phyloP scores from a whole-genome alignment of 2,329 filamentous ascomycete genomes.

The Penicillium sclerotiorum region DNA sequence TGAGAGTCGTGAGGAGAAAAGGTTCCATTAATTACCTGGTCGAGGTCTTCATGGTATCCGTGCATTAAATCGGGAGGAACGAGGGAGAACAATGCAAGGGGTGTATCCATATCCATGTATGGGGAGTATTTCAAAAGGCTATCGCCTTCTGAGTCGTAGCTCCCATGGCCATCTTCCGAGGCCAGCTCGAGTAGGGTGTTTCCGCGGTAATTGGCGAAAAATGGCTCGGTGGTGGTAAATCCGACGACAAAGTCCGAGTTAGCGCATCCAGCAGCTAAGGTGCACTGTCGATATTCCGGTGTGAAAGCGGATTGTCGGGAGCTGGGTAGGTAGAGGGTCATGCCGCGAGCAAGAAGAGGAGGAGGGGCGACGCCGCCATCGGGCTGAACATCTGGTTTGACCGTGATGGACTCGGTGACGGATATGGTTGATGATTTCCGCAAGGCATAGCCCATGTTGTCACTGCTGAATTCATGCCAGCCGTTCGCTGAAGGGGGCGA shows the following conservation, averaged over 20 bases:
- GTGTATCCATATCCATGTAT: constrained; percentile 18
- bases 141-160: constrained; percentile 3
- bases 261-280: constrained; percentile 41
- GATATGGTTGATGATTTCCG: constrained; percentile 47
- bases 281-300: constrained; percentile 36
- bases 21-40: constrained; percentile 11
- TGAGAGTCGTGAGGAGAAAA: background rate
- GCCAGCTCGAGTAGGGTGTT: constrained; percentile 32
- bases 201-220: constrained; percentile 34
- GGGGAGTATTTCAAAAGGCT: constrained; percentile 15
- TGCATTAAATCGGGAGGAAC: constrained; percentile 13
- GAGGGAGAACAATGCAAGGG: constrained; percentile 33
- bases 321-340: constrained; percentile 41
- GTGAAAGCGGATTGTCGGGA: constrained; percentile 34
- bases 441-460: constrained; percentile 29
- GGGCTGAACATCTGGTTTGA: constrained; percentile 31
- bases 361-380: constrained; percentile 32
- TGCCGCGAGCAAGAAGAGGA: constrained; percentile 39
- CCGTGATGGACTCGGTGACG: constrained; percentile 43
- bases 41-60: constrained; percentile 18
- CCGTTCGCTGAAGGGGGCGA: constrained; percentile 15
- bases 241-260: constrained; percentile 46
- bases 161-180: constrained; percentile 16
- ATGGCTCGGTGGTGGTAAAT: constrained; percentile 39
- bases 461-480: constrained; percentile 28